Conservation (phyloP, 768 basidiomycete species). For the Pisolithus tinctorius region DNA sequence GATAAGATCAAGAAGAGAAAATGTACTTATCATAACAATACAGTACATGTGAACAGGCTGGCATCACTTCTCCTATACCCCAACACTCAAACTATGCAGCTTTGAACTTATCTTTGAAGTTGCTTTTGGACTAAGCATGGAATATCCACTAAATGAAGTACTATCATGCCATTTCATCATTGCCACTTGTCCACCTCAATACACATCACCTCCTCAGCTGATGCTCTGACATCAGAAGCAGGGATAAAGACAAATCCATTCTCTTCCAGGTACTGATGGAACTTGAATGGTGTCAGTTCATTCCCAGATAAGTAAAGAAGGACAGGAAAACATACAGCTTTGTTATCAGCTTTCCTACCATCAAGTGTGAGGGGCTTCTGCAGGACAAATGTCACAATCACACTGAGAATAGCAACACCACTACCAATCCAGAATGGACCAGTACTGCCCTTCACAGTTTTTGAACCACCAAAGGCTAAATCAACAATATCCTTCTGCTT, state of each 20-base stretch:
- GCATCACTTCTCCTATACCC: too few species aligned
- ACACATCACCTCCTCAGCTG: not conserved
- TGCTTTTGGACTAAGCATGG: too few species aligned
- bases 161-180: too few species aligned
- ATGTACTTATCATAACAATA: too few species aligned
- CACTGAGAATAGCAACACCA: conserved; percentile 76
- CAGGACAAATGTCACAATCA: conserved; percentile 63
- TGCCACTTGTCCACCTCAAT: too few species aligned
- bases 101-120: too few species aligned
- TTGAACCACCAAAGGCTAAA: conserved; percentile 55
- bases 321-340: conserved; percentile 34
- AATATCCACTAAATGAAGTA: too few species aligned
- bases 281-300: conserved; percentile 35
- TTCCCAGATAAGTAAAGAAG: conserved; percentile 1
- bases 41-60: too few species aligned
- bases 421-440: conserved; percentile 86
- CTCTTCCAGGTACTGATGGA: conserved; percentile 74
- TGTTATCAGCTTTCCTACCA: conserved; percentile 74
- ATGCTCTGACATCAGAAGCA: conserved; percentile 46
- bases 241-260: conserved; percentile 71
- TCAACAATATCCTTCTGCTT: not conserved
- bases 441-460: conserved; percentile 54
- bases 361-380: conserved; percentile 69
- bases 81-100: too few species aligned
- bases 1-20: too few species aligned